Evolutionary conservation across 2,329 filamentous ascomycete species (phyloP).

Genomic region (Nemania sp.): DNA sequence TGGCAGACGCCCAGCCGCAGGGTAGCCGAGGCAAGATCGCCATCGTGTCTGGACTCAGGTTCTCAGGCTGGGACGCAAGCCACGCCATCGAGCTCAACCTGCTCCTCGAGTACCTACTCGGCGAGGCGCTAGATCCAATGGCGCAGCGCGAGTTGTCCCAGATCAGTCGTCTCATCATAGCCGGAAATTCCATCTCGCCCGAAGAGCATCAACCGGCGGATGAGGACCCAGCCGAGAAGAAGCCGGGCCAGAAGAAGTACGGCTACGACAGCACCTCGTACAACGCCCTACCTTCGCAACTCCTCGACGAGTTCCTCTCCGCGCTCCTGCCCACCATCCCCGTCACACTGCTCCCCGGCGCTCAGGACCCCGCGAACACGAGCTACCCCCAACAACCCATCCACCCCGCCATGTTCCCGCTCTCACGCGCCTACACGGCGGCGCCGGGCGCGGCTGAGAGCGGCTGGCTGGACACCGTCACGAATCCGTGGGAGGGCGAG

Average conservation of each 20-base stretch:
- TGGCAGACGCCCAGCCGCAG: conserved; percentile 52
- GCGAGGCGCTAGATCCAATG: conserved; percentile 69
- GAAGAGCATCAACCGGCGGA: conserved; percentile 42
- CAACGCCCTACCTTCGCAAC: conserved; percentile 81
- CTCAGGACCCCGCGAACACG: conserved; percentile 83
- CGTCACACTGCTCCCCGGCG: conserved; percentile 85
- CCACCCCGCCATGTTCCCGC: conserved; percentile 88
- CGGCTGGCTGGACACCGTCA: conserved; percentile 85
- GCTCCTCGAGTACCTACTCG: conserved; percentile 84
- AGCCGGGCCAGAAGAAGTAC: conserved; percentile 72
- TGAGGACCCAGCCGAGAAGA: conserved; percentile 52
- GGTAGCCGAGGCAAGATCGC: conserved; percentile 65
- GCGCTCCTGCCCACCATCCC: conserved; percentile 84
- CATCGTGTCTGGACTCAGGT: conserved; percentile 84
- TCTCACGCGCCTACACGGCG: conserved; percentile 69
- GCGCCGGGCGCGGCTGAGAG: conserved; percentile 51
- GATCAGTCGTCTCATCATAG: conserved; percentile 87
- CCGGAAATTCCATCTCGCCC: conserved; percentile 78
- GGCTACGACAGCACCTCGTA: conserved; percentile 90
- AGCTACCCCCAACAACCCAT: conserved; percentile 92
- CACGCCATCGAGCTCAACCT: conserved; percentile 77
- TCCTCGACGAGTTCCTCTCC: conserved; percentile 81
- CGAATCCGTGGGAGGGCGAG: conserved; percentile 92
- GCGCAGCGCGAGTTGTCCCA: conserved; percentile 64
- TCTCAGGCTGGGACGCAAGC: conserved; percentile 73